Conservation (phyloP, 1,284 basidiomycete genomes). For the Sanguinoderma infundibulare region DNA sequence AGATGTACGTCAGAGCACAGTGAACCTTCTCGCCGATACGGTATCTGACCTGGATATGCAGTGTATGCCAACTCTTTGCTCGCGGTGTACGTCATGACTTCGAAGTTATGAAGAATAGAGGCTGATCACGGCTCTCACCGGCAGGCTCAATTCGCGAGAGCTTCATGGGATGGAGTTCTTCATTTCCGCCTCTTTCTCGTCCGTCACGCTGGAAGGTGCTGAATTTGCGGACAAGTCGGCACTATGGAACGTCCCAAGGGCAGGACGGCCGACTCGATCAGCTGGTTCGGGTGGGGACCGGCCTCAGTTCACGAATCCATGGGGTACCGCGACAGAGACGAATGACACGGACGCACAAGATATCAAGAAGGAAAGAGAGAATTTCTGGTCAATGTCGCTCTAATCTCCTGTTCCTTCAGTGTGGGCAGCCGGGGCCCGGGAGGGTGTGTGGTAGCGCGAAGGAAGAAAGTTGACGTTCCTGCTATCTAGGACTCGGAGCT, state of each 20-base stretch:
- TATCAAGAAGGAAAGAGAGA: background rate
- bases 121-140: background rate
- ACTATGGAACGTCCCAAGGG: constrained; percentile 8
- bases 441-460: too few relatives aligned
- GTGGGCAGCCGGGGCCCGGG: too few relatives aligned
- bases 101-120: background rate
- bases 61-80: constrained; percentile 10
- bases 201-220: constrained; percentile 1
- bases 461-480: too few relatives aligned
- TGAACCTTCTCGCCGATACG: too few relatives aligned
- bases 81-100: constrained; percentile 5
- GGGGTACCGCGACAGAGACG: background rate
- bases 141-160: constrained; percentile 9
- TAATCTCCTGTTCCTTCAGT: too few relatives aligned
- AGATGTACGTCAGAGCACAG: background rate
- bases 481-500: too few relatives aligned
- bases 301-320: background rate
- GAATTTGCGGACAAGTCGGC: background rate
- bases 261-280: background rate
- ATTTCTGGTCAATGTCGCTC: too few relatives aligned
- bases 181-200: background rate
- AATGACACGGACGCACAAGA: too few relatives aligned
- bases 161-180: constrained; percentile 10
- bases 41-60: background rate
- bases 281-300: background rate